A percentile compares a stretch with the other conserved stretches of the same genome.
phyloP scores from a whole-genome alignment of 2,329 filamentous ascomycete species.

The Ceratocystis ficicola region DNA sequence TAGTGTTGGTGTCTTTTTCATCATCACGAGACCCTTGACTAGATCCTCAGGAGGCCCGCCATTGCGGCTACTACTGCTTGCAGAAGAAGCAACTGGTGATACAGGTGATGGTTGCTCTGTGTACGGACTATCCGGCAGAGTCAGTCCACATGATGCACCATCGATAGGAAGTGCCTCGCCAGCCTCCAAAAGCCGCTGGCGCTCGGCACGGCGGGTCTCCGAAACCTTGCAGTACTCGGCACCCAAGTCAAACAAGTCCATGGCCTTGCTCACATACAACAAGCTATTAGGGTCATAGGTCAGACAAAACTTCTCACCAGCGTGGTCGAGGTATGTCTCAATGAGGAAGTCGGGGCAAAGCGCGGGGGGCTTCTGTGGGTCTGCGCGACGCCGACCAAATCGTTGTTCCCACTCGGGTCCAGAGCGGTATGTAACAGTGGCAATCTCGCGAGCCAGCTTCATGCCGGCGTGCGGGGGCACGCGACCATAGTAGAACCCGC shows the following conservation, averaged over 20 bases:
- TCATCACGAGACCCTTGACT: conserved; percentile 55
- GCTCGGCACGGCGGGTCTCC: conserved; percentile 47
- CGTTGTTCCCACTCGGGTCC: conserved; percentile 96
- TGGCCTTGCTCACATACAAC: conserved; percentile 93
- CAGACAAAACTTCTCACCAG: conserved; percentile 94
- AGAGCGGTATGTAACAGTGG: conserved; percentile 91
- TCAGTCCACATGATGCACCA: conserved; percentile 54
- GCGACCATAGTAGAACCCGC: conserved; percentile 81
- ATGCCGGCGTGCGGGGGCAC: conserved; percentile 91
- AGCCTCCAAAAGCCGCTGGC: conserved; percentile 45
- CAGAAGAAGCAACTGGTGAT: neutral
- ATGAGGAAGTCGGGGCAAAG: conserved; percentile 97
- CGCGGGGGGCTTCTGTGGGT: conserved; percentile 73
- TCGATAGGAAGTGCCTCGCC: conserved; percentile 39
- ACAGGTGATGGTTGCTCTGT: conserved; percentile 58
- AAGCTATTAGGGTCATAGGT: conserved; percentile 94
- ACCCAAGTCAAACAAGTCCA: conserved; percentile 95
- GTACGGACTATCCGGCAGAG: conserved; percentile 71
- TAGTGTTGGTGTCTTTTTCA: conserved; percentile 68
- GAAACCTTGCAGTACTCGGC: conserved; percentile 54
- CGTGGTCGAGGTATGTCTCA: conserved; percentile 95
- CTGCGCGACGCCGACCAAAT: conserved; percentile 77
- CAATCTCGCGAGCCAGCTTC: conserved; percentile 95
- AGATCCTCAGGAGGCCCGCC: conserved; percentile 62
- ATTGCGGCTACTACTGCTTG: conserved; percentile 28